phyloP scores from a whole-genome alignment of 257 asterid species.

The Solanum ahanhuiri region DNA sequence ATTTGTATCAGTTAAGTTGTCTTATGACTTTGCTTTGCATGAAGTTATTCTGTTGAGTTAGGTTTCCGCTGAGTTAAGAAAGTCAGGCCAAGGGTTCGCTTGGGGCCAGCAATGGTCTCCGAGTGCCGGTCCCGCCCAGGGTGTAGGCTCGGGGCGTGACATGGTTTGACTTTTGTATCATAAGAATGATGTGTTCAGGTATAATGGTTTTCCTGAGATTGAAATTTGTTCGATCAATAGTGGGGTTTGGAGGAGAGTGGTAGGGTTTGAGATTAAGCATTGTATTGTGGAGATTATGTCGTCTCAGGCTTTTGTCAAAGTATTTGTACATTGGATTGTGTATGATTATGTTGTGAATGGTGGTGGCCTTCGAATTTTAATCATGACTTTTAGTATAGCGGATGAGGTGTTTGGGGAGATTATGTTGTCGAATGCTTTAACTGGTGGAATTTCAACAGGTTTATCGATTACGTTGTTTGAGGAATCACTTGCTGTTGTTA shows the following conservation, averaged over 20 bases:
- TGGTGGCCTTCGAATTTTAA: background rate
- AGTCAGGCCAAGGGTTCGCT: too few species aligned
- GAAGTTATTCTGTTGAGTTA: too few species aligned
- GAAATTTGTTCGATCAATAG: conserved; percentile 29
- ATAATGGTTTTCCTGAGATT: conserved; percentile 15
- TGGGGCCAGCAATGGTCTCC: too few species aligned
- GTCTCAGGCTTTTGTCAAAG: conserved; percentile 27
- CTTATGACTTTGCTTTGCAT: too few species aligned
- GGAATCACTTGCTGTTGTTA: conserved; percentile 23
- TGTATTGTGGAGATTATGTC: conserved; percentile 16
- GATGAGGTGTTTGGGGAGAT: conserved; percentile 36
- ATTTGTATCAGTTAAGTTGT: too few species aligned
- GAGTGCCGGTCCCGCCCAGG: too few species aligned
- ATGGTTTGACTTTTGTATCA: conserved; percentile 40
- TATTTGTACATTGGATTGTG: conserved; percentile 42
- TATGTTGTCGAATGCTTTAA: conserved; percentile 26
- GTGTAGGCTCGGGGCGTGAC: too few species aligned
- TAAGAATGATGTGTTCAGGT: background rate
- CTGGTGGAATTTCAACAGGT: background rate
- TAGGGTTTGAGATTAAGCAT: conserved; percentile 5
- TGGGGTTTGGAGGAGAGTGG: conserved; percentile 28
- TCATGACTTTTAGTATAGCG: conserved; percentile 24
- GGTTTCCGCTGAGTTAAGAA: too few species aligned
- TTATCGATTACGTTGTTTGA: conserved; percentile 9
- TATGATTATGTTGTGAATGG: conserved; percentile 3